These are phyloP conservation scores for Clausena lansium DNA, from an alignment of 345 rosid species.

Conservation along the genomic window DNA sequence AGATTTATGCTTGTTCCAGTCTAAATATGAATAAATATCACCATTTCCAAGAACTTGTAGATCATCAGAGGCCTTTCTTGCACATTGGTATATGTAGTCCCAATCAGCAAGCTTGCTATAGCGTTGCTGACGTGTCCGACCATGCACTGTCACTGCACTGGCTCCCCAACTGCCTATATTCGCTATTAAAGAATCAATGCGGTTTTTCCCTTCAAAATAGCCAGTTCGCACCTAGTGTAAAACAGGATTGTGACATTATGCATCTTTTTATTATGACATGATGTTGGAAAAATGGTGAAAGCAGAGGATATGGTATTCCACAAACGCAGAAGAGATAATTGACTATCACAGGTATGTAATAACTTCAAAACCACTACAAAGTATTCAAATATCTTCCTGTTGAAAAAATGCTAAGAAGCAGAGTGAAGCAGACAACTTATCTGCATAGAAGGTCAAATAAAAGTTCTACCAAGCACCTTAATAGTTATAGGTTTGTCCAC, in stretches of 20 bases:
- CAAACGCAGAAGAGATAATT: neutral
- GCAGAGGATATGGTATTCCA: neutral
- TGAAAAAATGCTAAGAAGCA: neutral
- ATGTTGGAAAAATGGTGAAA: neutral
- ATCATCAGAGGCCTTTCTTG: conserved; percentile 52
- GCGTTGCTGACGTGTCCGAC: conserved; percentile 92
- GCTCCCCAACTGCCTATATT: conserved; percentile 87
- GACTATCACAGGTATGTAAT: neutral
- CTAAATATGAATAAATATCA: conserved; percentile 73
- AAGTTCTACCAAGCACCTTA: conserved; percentile 49
- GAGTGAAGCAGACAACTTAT: neutral
- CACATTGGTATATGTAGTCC: conserved; percentile 80
- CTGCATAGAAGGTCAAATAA: neutral
- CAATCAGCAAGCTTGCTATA: conserved; percentile 91
- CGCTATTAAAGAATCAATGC: conserved; percentile 70
- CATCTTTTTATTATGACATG: neutral
- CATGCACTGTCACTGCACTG: conserved; percentile 84
- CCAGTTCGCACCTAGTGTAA: conserved; percentile 77
- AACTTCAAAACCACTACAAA: neutral
- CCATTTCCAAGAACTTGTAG: conserved; percentile 88
- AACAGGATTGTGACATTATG: conserved; percentile 3
- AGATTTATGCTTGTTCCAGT: conserved; percentile 75
- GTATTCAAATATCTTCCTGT: neutral
- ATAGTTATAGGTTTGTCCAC: conserved; percentile 81
- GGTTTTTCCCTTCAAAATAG: conserved; percentile 75